Evolutionary conservation across 2,329 filamentous ascomycete genomes (phyloP).

Genomic region (Aspergillus nomiae): DNA sequence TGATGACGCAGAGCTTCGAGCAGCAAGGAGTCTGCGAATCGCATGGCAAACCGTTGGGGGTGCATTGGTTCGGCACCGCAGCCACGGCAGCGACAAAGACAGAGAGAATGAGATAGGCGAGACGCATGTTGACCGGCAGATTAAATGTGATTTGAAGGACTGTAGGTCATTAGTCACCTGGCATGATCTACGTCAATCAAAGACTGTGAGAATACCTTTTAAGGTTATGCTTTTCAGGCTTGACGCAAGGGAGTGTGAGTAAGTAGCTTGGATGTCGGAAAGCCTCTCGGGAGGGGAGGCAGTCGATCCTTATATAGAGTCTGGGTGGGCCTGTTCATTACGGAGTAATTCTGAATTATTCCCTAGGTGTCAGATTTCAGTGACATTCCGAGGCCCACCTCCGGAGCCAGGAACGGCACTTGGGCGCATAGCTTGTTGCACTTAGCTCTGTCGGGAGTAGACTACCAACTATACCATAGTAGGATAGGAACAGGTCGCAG

Average conservation of each 20-base stretch:
- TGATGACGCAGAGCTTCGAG: neutral
- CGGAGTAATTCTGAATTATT: neutral
- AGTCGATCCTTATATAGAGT: neutral
- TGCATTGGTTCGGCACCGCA: neutral
- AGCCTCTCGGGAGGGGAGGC: neutral
- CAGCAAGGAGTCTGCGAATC: neutral
- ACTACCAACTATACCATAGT: neutral
- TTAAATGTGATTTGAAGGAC: neutral
- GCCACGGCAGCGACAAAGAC: neutral
- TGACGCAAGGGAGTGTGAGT: neutral
- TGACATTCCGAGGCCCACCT: neutral
- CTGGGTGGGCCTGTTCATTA: neutral
- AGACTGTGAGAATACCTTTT: neutral
- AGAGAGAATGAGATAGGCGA: neutral
- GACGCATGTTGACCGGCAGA: neutral
- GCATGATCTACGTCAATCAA: neutral
- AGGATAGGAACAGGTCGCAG: neutral
- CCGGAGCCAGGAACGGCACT: neutral
- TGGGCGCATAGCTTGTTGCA: neutral
- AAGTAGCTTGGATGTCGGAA: neutral
- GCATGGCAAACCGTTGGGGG: neutral
- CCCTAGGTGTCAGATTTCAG: neutral
- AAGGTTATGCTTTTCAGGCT: neutral
- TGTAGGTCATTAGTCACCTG: neutral
- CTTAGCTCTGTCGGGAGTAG: neutral